Evolutionary conservation across 768 basidiomycete species (phyloP).

Genomic region (Agrocybe praecox): DNA sequence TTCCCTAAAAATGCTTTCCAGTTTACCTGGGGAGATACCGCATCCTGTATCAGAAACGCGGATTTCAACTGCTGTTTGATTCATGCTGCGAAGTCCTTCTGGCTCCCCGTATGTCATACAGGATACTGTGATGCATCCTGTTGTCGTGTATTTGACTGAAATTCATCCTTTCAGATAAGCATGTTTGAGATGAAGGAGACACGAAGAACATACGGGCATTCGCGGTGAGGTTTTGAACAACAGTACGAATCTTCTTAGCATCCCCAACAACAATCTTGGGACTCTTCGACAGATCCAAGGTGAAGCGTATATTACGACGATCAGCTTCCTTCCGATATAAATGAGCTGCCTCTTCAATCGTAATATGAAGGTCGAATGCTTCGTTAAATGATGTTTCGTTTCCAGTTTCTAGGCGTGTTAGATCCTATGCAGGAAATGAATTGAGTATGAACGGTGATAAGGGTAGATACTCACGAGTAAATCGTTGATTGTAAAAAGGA

Average conservation of each 20-base stretch:
- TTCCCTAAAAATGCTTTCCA: conserved; percentile 78
- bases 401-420: conserved; percentile 77
- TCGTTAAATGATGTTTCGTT: conserved; percentile 77
- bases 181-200: neutral
- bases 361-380: conserved; percentile 65
- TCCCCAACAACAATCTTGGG: conserved; percentile 73
- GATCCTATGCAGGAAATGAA: conserved; percentile 43
- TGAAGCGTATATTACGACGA: conserved; percentile 61
- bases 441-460: neutral
- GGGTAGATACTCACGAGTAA: conserved; percentile 47
- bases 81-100: conserved; percentile 44
- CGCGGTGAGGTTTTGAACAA: conserved; percentile 77
- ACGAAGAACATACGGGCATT: conserved; percentile 57
- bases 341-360: conserved; percentile 62
- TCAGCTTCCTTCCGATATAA: conserved; percentile 69
- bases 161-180: neutral
- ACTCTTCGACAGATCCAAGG: conserved; percentile 52
- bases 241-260: conserved; percentile 70
- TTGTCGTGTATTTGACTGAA: conserved; percentile 70
- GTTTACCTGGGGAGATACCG: conserved; percentile 65
- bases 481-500: conserved; percentile 85
- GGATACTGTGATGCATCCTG: conserved; percentile 61
- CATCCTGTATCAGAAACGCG: conserved; percentile 72
- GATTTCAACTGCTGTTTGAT: conserved; percentile 65
- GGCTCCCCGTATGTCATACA: conserved; percentile 56